These are phyloP conservation scores for Rhododendron ovatum DNA, from an alignment of 148 eudicot genomes.

Conservation along the genomic window DNA sequence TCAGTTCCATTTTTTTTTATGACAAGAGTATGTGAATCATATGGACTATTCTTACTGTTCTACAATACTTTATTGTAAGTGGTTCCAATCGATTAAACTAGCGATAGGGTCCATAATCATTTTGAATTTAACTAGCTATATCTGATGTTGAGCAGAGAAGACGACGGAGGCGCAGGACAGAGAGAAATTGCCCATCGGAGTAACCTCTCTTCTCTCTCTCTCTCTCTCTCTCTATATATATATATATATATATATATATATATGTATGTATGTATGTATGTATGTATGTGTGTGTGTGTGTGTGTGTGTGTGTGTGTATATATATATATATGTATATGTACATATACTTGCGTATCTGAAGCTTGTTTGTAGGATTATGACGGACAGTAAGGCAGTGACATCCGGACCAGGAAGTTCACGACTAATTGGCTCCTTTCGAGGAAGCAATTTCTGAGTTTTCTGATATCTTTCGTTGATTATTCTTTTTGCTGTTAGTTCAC, in stretches of 20 bases:
- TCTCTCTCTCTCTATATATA: too few species aligned
- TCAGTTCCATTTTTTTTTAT: too few species aligned
- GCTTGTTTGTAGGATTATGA: conserved; percentile 31
- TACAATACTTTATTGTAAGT: too few species aligned
- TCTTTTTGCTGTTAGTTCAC: neutral
- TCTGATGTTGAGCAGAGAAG: neutral
- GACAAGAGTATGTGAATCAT: too few species aligned
- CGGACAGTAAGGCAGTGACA: conserved; percentile 70
- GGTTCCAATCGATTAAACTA: too few species aligned
- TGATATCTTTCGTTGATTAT: neutral
- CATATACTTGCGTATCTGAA: neutral
- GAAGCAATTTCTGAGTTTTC: conserved; percentile 62
- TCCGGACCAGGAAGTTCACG: conserved; percentile 86
- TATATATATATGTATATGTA: too few species aligned
- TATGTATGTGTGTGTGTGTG: too few species aligned
- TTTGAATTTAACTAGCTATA: too few species aligned
- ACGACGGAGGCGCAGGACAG: neutral
- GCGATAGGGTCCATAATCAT: too few species aligned
- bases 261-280: neutral
- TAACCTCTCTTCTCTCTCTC: neutral
- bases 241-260: too few species aligned
- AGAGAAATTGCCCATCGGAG: neutral
- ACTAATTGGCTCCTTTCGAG: conserved; percentile 78
- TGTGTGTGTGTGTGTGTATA: too few species aligned
- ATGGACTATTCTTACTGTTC: too few species aligned